Evolutionary conservation across 2,329 filamentous ascomycete genomes (phyloP).

Genomic region (Exutisphaerella laricina): DNA sequence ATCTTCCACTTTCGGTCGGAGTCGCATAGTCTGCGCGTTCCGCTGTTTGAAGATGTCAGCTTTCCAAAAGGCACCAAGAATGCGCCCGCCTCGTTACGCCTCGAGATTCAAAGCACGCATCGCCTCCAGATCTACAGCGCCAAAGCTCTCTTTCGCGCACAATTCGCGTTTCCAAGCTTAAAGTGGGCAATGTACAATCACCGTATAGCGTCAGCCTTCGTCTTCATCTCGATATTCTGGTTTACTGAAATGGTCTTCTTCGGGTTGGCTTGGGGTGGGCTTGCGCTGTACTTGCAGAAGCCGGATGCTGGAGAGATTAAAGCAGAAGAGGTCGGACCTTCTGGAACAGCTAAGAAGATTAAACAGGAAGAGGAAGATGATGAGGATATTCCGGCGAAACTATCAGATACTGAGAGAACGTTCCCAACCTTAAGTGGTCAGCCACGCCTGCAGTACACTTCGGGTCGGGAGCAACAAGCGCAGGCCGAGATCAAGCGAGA

Average conservation of each 20-base stretch:
- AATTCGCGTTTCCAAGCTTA: slow-evolving; percentile 59
- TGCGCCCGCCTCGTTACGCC: slow-evolving; percentile 49
- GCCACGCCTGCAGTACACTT: slow-evolving; percentile 34
- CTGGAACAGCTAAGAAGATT: slow-evolving; percentile 18
- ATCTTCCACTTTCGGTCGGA: slow-evolving; percentile 61
- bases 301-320: slow-evolving; percentile 12
- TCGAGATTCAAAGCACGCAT: slow-evolving; percentile 66
- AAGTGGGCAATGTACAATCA: slow-evolving; percentile 83
- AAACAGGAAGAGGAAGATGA: slow-evolving; percentile 28
- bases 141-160: slow-evolving; percentile 63
- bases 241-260: slow-evolving; percentile 63
- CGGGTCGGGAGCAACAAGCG: slow-evolving; percentile 12
- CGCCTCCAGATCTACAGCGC: slow-evolving; percentile 70
- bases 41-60: slow-evolving; percentile 66
- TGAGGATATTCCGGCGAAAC: slow-evolving; percentile 16
- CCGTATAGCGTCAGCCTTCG: slow-evolving; percentile 61
- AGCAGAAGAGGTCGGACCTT: slow-evolving; percentile 16
- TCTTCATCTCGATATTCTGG: slow-evolving; percentile 73
- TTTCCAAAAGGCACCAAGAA: slow-evolving; percentile 55
- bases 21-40: slow-evolving; percentile 57
- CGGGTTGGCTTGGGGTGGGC: slow-evolving; percentile 56
- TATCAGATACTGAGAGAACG: slow-evolving; percentile 45
- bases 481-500: slow-evolving; percentile 30
- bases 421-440: slow-evolving; percentile 46
- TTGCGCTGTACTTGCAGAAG: slow-evolving; percentile 41